phyloP scores from a whole-genome alignment of 345 rosid species.

The Limnanthes douglasii region DNA sequence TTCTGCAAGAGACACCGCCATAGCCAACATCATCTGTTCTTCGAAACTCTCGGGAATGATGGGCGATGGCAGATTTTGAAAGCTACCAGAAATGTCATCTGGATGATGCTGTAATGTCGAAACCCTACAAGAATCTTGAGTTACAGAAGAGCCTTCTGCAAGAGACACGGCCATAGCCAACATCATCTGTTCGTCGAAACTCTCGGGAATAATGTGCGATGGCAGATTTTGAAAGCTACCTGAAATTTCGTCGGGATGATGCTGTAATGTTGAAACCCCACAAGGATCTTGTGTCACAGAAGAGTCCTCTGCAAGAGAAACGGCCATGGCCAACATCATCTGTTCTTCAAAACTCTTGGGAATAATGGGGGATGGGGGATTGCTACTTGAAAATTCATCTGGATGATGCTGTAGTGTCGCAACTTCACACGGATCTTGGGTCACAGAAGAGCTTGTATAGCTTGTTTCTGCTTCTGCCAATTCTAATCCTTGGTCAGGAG shows the following conservation, averaged over 20 bases:
- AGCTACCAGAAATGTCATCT: too few species aligned
- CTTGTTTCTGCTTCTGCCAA: constrained; percentile 63
- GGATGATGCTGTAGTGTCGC: constrained; percentile 20
- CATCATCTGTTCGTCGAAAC: constrained; percentile 96
- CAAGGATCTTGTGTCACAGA: too few species aligned
- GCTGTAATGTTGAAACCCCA: too few species aligned
- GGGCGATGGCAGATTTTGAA: constrained; percentile 20
- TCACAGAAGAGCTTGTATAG: constrained; percentile 45
- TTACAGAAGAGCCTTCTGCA: too few species aligned
- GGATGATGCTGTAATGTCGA: too few species aligned
- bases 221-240: constrained; percentile 28
- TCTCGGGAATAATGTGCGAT: constrained; percentile 67
- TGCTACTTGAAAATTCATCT: constrained; percentile 20
- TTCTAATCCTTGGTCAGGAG: constrained; percentile 25
- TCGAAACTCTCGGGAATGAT: constrained; percentile 77
- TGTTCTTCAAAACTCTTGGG: constrained; percentile 94
- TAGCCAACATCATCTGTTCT: constrained; percentile 95
- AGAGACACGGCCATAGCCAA: constrained; percentile 88
- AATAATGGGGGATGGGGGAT: constrained; percentile 32
- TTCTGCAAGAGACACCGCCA: constrained; percentile 91
- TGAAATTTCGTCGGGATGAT: too few species aligned
- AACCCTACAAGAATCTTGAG: too few species aligned
- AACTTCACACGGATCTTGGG: constrained; percentile 24
- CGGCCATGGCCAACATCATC: constrained; percentile 94
- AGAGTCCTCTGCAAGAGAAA: constrained; percentile 89